Base-by-base conservation (phyloP, 2,329 filamentous ascomycete genomes). In the Lecanicillium sp. region DNA sequence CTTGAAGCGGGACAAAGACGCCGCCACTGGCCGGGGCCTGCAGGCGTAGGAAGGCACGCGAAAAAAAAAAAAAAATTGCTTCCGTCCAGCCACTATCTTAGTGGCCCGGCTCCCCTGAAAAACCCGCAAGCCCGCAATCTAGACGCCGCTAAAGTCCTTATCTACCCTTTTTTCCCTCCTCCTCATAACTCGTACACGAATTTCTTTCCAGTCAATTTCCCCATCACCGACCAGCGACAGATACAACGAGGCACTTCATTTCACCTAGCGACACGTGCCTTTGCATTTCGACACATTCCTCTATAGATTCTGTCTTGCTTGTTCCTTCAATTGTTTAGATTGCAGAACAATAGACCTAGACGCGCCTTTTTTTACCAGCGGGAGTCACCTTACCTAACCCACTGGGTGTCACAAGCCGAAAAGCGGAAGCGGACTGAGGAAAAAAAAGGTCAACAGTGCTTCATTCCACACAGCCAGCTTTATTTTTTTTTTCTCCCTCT, bases 81-180 rank as follows among this genome's bases (percentile, higher is more conserved):
- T 33, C 30, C 30, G 14, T 33, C 30, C 30, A 33, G 30, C 30
- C 30, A 33, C 30, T 33, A 16, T 15, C n/a, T n/a, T 13, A 33
- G 18, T 18, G 30, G 15, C 30, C 15, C 33, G 22, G 22, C 27
- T 38, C 40, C 37, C 41, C 41, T 43, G 41, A 43, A 43, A 44
- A 42, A 40, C 39, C 42, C 39, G 42, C 42, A 42, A 35, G 18
- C 38, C 33, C 22, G 22, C 22, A 25, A 25, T 25, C 22, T 25
- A 33, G 35, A 40, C 33, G 37, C 34, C 33, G 32, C 29, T 14
- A 18, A 17, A 22, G 16, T 33, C 29, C 29, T 41, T 35, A 18
- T 31, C 6, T n/a, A 14, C 18, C 11, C 17, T 16, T 14, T 19
- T 15, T n/a, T 27, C 18, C 33, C 29, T 9, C 16, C 12, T 22